A percentile compares a stretch with the other conserved stretches of the same genome.
These are phyloP conservation scores for Cercospora brassicicola DNA, from an alignment of 2,329 filamentous ascomycete genomes.

Conservation along the genomic window DNA sequence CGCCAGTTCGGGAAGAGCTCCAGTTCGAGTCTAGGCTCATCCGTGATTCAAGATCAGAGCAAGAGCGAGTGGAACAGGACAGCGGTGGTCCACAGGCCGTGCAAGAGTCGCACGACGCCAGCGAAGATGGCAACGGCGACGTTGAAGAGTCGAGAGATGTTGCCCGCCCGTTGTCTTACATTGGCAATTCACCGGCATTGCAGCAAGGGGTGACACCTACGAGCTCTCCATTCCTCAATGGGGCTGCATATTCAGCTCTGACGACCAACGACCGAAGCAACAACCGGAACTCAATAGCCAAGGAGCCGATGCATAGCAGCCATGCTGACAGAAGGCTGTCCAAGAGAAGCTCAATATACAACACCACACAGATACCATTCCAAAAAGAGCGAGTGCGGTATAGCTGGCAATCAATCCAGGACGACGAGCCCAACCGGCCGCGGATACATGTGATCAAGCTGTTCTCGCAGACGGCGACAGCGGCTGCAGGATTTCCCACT, in stretches of 20 bases:
- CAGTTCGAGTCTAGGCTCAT: conserved; percentile 5
- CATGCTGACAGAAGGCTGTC: conserved; percentile 22
- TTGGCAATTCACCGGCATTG: conserved; percentile 18
- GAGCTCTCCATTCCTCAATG: conserved; percentile 14
- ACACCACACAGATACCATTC: conserved; percentile 33
- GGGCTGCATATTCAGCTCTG: conserved; percentile 13
- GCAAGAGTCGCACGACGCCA: conserved; percentile 14
- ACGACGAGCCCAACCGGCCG: conserved; percentile 41
- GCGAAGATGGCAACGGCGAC: conserved; percentile 22
- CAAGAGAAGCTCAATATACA: conserved; percentile 24
- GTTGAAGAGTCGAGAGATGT: conserved; percentile 27
- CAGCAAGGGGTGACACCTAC: conserved; percentile 19
- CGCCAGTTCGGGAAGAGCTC: conserved; percentile 22
- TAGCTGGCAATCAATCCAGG: conserved; percentile 42
- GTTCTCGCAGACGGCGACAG: conserved; percentile 80
- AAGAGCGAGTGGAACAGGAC: conserved; percentile 8
- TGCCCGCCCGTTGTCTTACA: conserved; percentile 29
- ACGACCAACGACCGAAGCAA: conserved; percentile 14
- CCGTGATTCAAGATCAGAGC: conserved; percentile 4
- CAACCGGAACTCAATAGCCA: conserved; percentile 19
- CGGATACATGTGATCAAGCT: conserved; percentile 64
- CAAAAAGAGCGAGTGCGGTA: conserved; percentile 40
- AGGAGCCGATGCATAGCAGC: conserved; percentile 23
- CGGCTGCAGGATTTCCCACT: conserved; percentile 65
- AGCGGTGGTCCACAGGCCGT: conserved; percentile 7